Conservation (phyloP, 768 basidiomycete species). For the Leccinum aurantiacum region DNA sequence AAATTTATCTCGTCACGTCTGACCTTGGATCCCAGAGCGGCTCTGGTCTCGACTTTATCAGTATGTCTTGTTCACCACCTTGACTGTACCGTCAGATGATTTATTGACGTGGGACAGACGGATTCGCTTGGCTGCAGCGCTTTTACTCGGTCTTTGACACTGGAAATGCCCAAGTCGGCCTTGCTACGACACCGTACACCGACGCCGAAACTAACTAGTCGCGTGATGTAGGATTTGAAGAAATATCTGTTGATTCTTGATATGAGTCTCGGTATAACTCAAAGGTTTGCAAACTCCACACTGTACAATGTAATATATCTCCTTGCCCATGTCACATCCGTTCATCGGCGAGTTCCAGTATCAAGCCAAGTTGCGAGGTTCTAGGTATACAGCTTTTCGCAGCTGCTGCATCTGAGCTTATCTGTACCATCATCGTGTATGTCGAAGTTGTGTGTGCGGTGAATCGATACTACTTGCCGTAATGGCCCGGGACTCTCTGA, state of each 20-base stretch:
- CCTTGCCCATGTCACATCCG: not conserved
- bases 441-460: not conserved
- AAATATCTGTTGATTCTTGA: not conserved
- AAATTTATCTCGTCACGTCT: constrained; percentile 57
- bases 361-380: not conserved
- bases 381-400: not conserved
- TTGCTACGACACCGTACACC: constrained; percentile 41
- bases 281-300: too few species aligned
- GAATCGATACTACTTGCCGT: not conserved
- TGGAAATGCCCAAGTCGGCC: constrained; percentile 21
- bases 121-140: constrained; percentile 58
- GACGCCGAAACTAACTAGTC: constrained; percentile 24
- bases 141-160: constrained; percentile 59
- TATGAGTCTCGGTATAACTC: too few species aligned
- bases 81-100: not conserved
- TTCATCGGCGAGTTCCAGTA: not conserved
- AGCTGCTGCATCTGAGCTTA: not conserved
- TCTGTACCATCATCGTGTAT: not conserved
- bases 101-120: constrained; percentile 37
- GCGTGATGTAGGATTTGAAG: not conserved
- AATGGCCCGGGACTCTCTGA: too few species aligned
- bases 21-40: constrained; percentile 53
- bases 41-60: constrained; percentile 64
- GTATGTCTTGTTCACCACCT: constrained; percentile 32
- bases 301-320: too few species aligned